Conservation (phyloP, 1,284 basidiomycete species). For the Boletellus deceptivus region DNA sequence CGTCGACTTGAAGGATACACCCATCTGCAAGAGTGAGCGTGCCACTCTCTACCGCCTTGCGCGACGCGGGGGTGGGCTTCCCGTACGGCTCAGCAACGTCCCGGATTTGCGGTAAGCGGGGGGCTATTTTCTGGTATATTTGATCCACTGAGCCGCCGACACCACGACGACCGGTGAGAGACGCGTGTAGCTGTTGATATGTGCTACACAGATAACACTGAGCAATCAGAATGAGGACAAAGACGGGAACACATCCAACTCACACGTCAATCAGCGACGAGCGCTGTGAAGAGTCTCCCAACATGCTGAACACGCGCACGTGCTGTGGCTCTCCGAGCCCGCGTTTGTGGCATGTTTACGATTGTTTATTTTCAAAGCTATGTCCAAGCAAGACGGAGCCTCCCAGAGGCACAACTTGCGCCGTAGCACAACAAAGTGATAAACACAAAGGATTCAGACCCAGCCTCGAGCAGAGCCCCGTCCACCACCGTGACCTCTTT, state of each 20-base stretch:
- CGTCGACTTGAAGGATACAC: conserved; percentile 57
- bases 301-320: conserved; percentile 32
- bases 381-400: conserved; percentile 13
- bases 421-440: neutral
- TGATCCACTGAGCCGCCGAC: conserved; percentile 51
- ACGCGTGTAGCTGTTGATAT: conserved; percentile 61
- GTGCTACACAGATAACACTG: conserved; percentile 43
- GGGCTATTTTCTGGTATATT: conserved; percentile 53
- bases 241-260: conserved; percentile 12
- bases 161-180: conserved; percentile 57
- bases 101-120: conserved; percentile 55
- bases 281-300: conserved; percentile 43
- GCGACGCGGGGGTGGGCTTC: conserved; percentile 62
- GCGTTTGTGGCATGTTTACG: conserved; percentile 20
- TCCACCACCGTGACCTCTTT: conserved; percentile 76
- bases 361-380: conserved; percentile 23
- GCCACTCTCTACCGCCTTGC: conserved; percentile 62
- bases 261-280: conserved; percentile 51
- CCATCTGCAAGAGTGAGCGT: conserved; percentile 65
- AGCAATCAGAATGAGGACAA: neutral
- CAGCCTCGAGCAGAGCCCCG: conserved; percentile 68
- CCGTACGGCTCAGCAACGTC: conserved; percentile 62
- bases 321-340: conserved; percentile 5
- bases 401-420: neutral
- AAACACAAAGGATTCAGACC: conserved; percentile 45